These are phyloP conservation scores for Lentinula detonsa DNA, from an alignment of 768 basidiomycete genomes.

Conservation along the genomic window DNA sequence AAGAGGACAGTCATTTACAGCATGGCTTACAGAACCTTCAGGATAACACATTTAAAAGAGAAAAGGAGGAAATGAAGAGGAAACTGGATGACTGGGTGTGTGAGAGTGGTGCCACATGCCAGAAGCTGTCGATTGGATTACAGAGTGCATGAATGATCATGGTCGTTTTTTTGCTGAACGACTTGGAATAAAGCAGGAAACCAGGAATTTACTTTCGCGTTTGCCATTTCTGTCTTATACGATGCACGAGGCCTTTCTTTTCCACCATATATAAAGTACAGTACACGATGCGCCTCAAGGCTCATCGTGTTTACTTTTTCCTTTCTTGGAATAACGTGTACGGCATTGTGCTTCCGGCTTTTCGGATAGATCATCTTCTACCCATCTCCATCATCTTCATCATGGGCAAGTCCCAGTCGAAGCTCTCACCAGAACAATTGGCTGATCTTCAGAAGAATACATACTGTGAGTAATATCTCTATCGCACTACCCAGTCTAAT, in stretches of 20 bases:
- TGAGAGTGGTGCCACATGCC: neutral
- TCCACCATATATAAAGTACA: neutral
- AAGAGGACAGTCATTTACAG: conserved; percentile 70
- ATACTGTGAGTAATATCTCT: conserved; percentile 61
- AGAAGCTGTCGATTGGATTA: neutral
- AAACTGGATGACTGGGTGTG: neutral
- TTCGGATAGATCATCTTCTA: neutral
- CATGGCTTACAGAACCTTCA: conserved; percentile 63
- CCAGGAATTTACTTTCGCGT: neutral
- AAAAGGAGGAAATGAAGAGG: conserved; percentile 17
- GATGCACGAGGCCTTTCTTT: neutral
- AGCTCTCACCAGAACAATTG: conserved; percentile 91
- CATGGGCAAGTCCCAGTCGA: conserved; percentile 98
- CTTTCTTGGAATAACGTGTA: neutral
- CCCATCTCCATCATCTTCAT: neutral
- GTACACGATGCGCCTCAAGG: neutral
- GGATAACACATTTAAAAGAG: conserved; percentile 63
- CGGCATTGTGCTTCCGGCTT: neutral
- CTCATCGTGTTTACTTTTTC: neutral
- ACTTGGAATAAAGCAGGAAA: neutral
- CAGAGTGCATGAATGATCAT: neutral
- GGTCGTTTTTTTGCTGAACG: neutral
- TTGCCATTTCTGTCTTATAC: neutral
- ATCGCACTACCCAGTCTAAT: conserved; percentile 6
- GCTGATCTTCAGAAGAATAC: conserved; percentile 96